Evolutionary conservation across 2,329 filamentous ascomycete genomes (phyloP), one percentile per base, ranked within the genome.

Genomic region (Rutstroemia sp.): DNA sequence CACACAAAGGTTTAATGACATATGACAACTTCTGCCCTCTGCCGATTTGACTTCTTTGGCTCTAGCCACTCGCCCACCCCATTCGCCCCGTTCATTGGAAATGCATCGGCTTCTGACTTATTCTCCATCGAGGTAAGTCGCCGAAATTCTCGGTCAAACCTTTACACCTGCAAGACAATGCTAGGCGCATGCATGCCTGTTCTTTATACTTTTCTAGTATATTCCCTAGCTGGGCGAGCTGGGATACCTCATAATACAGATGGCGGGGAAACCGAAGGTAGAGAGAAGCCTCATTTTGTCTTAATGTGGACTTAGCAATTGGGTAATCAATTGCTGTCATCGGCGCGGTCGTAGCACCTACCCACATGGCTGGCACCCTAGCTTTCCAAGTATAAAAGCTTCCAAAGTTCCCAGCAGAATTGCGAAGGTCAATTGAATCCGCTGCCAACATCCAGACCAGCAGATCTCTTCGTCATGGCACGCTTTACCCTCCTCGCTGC

Each of bases 141-240:
- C 56, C 52, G 30, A 30, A 49, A 46, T 45, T 61, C 39, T 63
- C 61, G 61, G 60, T 48, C 52, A 57, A 41, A 62, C 25, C 25
- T 27, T 27, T 27, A 8, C 25, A 27, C 7, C 25, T 27, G 25
- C 25, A 27, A 27, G 25, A 27, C 25, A 27, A 27, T 27, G 25
- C 7, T 27, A 27, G 25, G 7, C 25, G 25, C 25, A 27, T 27
- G 25, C n/a, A 41, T 41, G 38, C 38, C n/a, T 42, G n/a, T 19
- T 42, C 39, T 42, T 42, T 14, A 8, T 19, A 19, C 17, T 17
- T 19, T 42, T 42, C 39, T 42, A 7, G 16, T n/a, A 19, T 42
- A n/a, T 19, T 42, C 17, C 39, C 39, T 3, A 21, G 9, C 12
- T 45, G 12, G 5, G 19, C 39, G 7, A 21, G 9, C 12, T 45